Conservation (phyloP, 495 filamentous ascomycete species). For the Filosporella fistucella region DNA sequence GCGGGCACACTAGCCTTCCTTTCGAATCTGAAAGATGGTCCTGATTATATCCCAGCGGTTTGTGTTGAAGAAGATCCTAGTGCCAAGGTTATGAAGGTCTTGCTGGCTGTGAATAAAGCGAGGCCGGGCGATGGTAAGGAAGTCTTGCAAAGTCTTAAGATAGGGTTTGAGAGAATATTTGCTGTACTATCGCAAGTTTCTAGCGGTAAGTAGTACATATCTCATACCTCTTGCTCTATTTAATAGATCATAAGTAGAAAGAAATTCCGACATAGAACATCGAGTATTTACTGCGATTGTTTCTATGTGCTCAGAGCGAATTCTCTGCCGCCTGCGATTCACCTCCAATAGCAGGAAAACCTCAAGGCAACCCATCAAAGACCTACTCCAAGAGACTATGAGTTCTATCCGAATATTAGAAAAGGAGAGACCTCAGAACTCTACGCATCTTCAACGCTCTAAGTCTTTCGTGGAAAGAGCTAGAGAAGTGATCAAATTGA, state of each 20-base stretch:
- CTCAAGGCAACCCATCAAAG: conserved; percentile 20
- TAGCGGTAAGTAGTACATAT: conserved; percentile 13
- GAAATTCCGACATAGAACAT: conserved; percentile 15
- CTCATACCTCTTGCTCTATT: conserved; percentile 4
- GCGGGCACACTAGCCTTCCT: conserved; percentile 35
- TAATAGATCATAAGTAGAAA: conserved; percentile 5
- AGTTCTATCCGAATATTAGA: conserved; percentile 6
- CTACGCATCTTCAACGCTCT: background rate
- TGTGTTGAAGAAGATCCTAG: conserved; percentile 31
- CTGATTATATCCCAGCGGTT: conserved; percentile 31
- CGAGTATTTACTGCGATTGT: conserved; percentile 29
- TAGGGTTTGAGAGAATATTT: conserved; percentile 28
- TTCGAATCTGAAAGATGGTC: conserved; percentile 27
- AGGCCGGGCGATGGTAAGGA: background rate
- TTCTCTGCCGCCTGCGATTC: conserved; percentile 28
- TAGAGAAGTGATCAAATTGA: conserved; percentile 11
- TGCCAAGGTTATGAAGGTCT: conserved; percentile 24
- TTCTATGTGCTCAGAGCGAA: conserved; percentile 30
- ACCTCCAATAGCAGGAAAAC: conserved; percentile 13
- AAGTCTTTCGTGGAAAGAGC: conserved; percentile 10
- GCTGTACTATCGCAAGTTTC: conserved; percentile 17
- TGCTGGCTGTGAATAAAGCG: conserved; percentile 35
- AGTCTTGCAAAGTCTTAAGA: conserved; percentile 24
- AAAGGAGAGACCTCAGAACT: conserved; percentile 2
- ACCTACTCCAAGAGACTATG: conserved; percentile 17